phyloP scores from a whole-genome alignment of 2,329 filamentous ascomycete species.

The Ophiostoma ips region DNA sequence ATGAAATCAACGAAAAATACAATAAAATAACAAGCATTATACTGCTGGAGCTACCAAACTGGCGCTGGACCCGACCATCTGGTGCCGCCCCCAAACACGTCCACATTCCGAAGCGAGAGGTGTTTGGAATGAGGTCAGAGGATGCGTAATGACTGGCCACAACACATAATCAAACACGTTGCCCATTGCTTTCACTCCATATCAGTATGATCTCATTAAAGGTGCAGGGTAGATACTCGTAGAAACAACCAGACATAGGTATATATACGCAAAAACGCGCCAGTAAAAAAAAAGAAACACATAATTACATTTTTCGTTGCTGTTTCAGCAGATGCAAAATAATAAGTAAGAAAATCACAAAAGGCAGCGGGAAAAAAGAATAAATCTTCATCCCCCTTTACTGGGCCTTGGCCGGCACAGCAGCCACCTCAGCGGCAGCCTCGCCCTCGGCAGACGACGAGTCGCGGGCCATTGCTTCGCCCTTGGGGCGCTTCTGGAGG shows the following conservation, averaged over 20 bases:
- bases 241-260: background rate
- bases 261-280: slow-evolving; percentile 1
- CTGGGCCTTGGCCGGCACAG: slow-evolving; percentile 1
- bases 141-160: no score
- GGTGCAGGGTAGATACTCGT: background rate
- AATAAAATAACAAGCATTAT: no score
- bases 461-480: background rate
- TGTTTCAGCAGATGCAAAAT: no score
- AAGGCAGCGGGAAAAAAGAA: no score
- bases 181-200: no score
- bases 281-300: background rate
- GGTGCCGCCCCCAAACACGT: background rate
- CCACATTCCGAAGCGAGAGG: background rate
- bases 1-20: no score
- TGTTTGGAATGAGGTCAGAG: no score
- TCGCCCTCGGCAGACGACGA: slow-evolving; percentile 5
- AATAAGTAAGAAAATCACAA: no score
- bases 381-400: no score
- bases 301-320: slow-evolving; percentile 3
- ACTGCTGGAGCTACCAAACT: background rate
- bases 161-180: no score
- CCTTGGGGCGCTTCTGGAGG: slow-evolving; percentile 11
- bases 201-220: no score
- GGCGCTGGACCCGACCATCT: background rate
- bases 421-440: background rate